Conservation (phyloP, 2,329 filamentous ascomycete species). For the Mycosphaerelloides madeirae region DNA sequence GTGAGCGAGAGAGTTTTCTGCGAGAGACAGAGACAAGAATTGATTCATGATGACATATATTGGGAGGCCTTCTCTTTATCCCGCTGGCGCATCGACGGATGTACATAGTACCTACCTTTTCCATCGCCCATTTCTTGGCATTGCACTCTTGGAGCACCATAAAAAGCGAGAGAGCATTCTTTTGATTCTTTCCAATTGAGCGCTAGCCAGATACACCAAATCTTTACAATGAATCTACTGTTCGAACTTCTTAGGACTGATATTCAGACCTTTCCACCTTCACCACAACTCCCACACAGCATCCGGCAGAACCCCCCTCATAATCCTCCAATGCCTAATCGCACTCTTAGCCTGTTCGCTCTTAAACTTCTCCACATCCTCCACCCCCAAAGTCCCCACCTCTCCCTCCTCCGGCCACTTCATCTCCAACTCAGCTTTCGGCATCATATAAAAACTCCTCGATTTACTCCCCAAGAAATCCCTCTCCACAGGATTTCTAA, state of each 20-base stretch:
- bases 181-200: no score
- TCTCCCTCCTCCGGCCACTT: conserved; percentile 23
- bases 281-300: conserved; percentile 80
- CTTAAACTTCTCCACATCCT: conserved; percentile 62
- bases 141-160: no score
- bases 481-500: conserved; percentile 58
- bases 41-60: no score
- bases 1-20: conserved; percentile 1
- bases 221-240: no score
- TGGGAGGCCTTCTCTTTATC: no score
- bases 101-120: no score
- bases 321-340: conserved; percentile 82
- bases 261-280: background rate
- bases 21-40: no score
- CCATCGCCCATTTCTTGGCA: no score
- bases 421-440: conserved; percentile 63
- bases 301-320: conserved; percentile 75
- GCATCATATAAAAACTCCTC: conserved; percentile 65
- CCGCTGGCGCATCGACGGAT: no score
- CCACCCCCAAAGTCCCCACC: conserved; percentile 54
- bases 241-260: no score
- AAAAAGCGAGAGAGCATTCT: no score
- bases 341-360: conserved; percentile 72
- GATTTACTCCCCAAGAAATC: conserved; percentile 72
- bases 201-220: no score